Conservation (phyloP, 495 filamentous ascomycete species). For the Hypoxylon subgilvum region DNA sequence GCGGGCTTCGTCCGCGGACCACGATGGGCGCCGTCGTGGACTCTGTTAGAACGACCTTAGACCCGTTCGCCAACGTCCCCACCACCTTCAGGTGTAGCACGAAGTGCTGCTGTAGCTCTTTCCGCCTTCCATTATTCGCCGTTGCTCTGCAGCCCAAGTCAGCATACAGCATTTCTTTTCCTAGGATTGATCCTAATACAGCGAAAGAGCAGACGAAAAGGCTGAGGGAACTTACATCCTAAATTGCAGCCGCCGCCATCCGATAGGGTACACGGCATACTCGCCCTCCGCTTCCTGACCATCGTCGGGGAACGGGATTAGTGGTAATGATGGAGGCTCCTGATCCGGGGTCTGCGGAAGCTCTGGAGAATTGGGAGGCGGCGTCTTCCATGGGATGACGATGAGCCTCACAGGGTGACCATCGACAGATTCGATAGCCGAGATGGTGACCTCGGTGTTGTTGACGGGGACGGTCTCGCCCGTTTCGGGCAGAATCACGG, state of each 20-base stretch:
- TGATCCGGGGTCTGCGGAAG: conserved; percentile 59
- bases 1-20: conserved; percentile 76
- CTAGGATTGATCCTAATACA: neutral
- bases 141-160: conserved; percentile 52
- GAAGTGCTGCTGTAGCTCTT: conserved; percentile 84
- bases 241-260: conserved; percentile 90
- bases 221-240: conserved; percentile 61
- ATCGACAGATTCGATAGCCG: conserved; percentile 89
- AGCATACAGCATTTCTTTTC: conserved; percentile 19
- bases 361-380: conserved; percentile 72
- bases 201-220: neutral
- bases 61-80: conserved; percentile 71
- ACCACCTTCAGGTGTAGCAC: conserved; percentile 75
- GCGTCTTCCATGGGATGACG: conserved; percentile 95
- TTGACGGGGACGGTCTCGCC: conserved; percentile 82
- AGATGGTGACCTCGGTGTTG: conserved; percentile 82
- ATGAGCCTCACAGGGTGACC: conserved; percentile 88
- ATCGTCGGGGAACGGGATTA: conserved; percentile 80
- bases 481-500: conserved; percentile 75
- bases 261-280: conserved; percentile 86
- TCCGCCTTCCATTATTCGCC: conserved; percentile 74
- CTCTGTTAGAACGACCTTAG: conserved; percentile 72
- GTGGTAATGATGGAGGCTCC: conserved; percentile 68
- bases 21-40: conserved; percentile 77
- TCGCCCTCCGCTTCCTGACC: conserved; percentile 63